Evolutionary conservation across 495 filamentous ascomycete genomes (phyloP).

Genomic region (Penicillium dipodomyicola): DNA sequence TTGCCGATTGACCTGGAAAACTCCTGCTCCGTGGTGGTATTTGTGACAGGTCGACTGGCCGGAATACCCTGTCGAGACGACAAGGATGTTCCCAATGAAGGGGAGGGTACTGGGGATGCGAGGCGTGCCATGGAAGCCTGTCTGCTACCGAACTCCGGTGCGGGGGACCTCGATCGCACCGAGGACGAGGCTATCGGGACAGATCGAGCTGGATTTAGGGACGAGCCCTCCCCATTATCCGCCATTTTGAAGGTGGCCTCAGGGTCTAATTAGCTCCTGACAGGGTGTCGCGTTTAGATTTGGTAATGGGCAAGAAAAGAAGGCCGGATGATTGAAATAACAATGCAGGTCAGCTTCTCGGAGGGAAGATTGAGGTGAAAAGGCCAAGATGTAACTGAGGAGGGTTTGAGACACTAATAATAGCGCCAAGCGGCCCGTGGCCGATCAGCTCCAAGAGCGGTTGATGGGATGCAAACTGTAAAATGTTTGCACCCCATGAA

Average conservation of each 20-base stretch:
- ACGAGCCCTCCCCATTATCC: constrained; percentile 43
- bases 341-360: not conserved
- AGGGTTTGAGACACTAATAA: constrained; percentile 11
- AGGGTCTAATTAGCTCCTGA: constrained; percentile 11
- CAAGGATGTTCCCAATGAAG: constrained; percentile 41
- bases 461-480: constrained; percentile 35
- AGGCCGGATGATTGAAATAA: not conserved
- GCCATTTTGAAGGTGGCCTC: constrained; percentile 27
- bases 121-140: constrained; percentile 69
- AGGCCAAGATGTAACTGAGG: constrained; percentile 4
- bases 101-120: constrained; percentile 64
- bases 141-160: constrained; percentile 51
- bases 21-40: constrained; percentile 28
- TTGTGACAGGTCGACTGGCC: constrained; percentile 22
- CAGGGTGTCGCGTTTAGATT: not conserved
- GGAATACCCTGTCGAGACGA: constrained; percentile 43
- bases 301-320: constrained; percentile 13
- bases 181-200: constrained; percentile 41
- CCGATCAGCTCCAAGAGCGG: constrained; percentile 16
- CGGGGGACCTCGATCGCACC: constrained; percentile 41
- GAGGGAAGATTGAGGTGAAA: not conserved
- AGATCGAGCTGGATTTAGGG: constrained; percentile 31
- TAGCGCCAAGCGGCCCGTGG: constrained; percentile 8
- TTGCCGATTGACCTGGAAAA: constrained; percentile 36
- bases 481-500: constrained; percentile 30